Evolutionary conservation across 2,329 filamentous ascomycete species (phyloP), one percentile per base, ranked within the genome.

Genomic region (Fusarium odoratissimum): DNA sequence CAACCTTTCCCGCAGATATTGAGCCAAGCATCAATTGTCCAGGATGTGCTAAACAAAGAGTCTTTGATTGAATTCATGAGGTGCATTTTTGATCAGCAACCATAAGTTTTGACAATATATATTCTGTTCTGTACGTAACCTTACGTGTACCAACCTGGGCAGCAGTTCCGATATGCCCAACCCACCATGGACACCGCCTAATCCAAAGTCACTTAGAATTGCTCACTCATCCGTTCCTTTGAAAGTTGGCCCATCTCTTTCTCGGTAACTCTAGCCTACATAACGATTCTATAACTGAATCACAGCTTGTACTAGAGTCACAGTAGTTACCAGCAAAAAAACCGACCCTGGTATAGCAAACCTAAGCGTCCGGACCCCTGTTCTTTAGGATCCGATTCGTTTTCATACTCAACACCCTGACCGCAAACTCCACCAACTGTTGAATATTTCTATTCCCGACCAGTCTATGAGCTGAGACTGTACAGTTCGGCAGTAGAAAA

Each of bases 181-280:
- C 67, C 46, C 59, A 69, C 67, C 58, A n/a, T 42, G 44, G 65
- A 69, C 65, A 70, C 65, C 65, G 65, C 67, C 56, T 57, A 42
- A 30, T 54, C 38, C 41, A 54, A 23, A 56, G 55, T 52, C 44
- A 48, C 49, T 14, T 40, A n/a, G 31, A 35, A 38, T 54, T n/a
- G 33, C 23, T 54, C 54, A 57, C 23, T 58, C 55, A 37, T 37
- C 41, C 31, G 33, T 58, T 37, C 23, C 23, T 28, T n/a, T 58
- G 31, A n/a, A 48, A 37, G 30, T 37, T 21, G 25, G 14, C 30
- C n/a, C 23, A 21, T 54, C 33, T 54, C 33, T 44, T 38, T 48
- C 25, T 37, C 31, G 33, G 19, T 8, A 42, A 31, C 60, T 41
- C 6, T 57, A 44, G 37, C 35, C 38, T 48, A 40, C 41, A 35